Percentiles rank a stretch among this genome's conserved stretches.
These are phyloP conservation scores for Euclidium syriacum DNA, from an alignment of 345 rosid genomes.

Conservation along the genomic window DNA sequence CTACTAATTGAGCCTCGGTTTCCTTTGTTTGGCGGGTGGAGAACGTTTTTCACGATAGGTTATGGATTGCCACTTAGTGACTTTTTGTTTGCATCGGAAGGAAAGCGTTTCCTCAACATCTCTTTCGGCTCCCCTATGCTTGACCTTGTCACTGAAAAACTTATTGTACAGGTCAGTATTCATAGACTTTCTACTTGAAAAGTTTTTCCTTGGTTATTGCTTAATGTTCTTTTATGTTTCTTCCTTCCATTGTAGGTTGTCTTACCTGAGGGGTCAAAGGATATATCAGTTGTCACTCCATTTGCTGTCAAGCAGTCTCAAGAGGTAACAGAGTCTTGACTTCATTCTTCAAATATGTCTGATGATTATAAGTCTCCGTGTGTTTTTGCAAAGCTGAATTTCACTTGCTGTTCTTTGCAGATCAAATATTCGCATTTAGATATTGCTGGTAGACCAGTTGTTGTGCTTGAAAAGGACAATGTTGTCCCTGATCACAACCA, in stretches of 20 bases:
- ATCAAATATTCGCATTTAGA: conserved; percentile 87
- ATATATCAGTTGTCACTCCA: conserved; percentile 64
- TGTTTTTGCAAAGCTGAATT: not conserved
- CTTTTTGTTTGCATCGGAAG: conserved; percentile 69
- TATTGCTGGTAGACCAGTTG: conserved; percentile 80
- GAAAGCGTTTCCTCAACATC: conserved; percentile 68
- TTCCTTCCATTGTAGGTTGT: conserved; percentile 55
- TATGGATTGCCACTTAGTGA: conserved; percentile 88
- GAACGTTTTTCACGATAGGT: conserved; percentile 88
- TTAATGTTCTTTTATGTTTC: not conserved
- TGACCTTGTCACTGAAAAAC: conserved; percentile 70
- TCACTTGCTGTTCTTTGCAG: conserved; percentile 38
- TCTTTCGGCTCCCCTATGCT: conserved; percentile 68
- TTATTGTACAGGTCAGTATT: conserved; percentile 69
- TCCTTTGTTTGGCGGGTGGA: conserved; percentile 98
- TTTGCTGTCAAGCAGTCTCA: conserved; percentile 60
- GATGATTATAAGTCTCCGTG: not conserved
- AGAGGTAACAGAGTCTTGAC: conserved; percentile 54
- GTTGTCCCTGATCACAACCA: conserved; percentile 92
- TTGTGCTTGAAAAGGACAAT: conserved; percentile 66
- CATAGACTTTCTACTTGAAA: not conserved
- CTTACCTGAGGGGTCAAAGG: conserved; percentile 81
- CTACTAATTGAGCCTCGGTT: conserved; percentile 85
- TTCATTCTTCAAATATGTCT: not conserved
- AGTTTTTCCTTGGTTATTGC: not conserved